Evolutionary conservation across 2,329 filamentous ascomycete genomes (phyloP).

Genomic region (Gremmenia infestans): DNA sequence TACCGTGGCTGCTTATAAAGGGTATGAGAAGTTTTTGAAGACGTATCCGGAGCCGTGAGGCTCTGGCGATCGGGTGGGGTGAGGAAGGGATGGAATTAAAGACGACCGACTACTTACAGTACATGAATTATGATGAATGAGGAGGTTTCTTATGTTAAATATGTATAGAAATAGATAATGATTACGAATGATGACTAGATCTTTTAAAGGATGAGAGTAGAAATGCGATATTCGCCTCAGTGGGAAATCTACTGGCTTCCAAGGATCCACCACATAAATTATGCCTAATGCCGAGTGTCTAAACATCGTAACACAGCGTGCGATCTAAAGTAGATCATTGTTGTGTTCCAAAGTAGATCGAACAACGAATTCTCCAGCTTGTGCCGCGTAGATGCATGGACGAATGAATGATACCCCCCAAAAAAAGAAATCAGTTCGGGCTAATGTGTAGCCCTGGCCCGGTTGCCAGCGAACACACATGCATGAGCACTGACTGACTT

Average conservation of each 20-base stretch:
- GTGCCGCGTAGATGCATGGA: not conserved
- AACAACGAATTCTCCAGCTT: not conserved
- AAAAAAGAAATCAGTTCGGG: not conserved
- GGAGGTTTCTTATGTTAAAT: not conserved
- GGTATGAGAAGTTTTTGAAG: constrained; percentile 24
- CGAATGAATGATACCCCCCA: no score
- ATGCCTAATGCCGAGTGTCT: not conserved
- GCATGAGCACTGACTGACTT: not conserved
- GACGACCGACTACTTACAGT: not conserved
- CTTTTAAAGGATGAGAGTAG: not conserved
- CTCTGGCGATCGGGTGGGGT: not conserved
- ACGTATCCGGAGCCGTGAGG: constrained; percentile 16
- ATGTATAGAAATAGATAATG: not conserved
- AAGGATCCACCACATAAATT: not conserved
- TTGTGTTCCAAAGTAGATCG: not conserved
- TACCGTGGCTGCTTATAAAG: constrained; percentile 19
- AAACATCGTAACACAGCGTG: not conserved
- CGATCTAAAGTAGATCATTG: not conserved
- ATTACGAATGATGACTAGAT: not conserved
- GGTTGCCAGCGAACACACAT: constrained; percentile 13
- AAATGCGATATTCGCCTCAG: not conserved
- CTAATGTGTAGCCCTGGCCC: not conserved
- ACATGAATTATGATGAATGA: not conserved
- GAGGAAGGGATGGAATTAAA: not conserved
- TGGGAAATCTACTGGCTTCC: not conserved